Conservation (phyloP, 2,329 filamentous ascomycete genomes). For the Trichoderma sp. region DNA sequence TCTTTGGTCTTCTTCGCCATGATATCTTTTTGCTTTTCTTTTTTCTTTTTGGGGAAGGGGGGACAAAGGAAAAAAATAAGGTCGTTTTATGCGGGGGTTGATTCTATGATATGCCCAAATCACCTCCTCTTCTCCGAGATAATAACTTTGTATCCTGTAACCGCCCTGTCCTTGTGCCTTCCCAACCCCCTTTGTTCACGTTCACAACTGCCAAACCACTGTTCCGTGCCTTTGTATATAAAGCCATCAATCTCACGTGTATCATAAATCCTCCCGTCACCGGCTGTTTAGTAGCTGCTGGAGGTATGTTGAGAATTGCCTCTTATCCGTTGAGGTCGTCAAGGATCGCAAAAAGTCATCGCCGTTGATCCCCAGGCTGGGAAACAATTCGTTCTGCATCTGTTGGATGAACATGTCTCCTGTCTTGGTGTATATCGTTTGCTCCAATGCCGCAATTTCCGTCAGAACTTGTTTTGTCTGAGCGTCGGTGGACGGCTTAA, state of each 20-base stretch:
- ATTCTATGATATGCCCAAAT: conserved; percentile 11
- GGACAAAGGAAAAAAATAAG: neutral
- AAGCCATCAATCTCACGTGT: neutral
- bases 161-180: neutral
- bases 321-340: conserved; percentile 61
- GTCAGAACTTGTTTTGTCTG: conserved; percentile 85
- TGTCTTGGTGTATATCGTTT: conserved; percentile 87
- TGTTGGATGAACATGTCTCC: conserved; percentile 77
- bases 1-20: neutral
- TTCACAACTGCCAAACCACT: neutral
- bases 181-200: neutral
- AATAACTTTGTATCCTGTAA: neutral
- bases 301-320: conserved; percentile 65
- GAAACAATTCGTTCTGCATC: conserved; percentile 64
- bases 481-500: conserved; percentile 78
- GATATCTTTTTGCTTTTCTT: neutral
- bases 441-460: conserved; percentile 85
- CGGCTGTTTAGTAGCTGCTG: conserved; percentile 55
- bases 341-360: conserved; percentile 60
- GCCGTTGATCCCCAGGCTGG: conserved; percentile 64
- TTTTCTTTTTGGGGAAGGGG: too few relatives aligned
- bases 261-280: conserved; percentile 28
- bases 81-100: neutral
- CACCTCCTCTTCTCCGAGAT: neutral
- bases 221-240: neutral